Evolutionary conservation across 208 protist species (phyloP).

Genomic region (Herpetomonas tarakana): DNA sequence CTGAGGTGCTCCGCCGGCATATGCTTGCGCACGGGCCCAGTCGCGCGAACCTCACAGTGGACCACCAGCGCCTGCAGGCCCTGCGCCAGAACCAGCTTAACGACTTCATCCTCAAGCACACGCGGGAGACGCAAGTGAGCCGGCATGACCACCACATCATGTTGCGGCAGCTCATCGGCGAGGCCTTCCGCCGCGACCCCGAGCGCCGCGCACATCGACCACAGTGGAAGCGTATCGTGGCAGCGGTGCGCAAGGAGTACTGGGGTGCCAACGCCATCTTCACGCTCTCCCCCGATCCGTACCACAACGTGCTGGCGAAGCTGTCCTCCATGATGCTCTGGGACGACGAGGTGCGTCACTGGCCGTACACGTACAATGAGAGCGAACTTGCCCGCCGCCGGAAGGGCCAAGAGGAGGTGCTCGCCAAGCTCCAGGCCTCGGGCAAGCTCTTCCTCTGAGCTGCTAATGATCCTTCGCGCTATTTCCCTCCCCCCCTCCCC

Average conservation of each 20-base stretch:
- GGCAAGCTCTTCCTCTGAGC: slow-evolving; percentile 67
- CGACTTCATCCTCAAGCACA: slow-evolving; percentile 65
- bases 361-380: slow-evolving; percentile 65
- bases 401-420: slow-evolving; percentile 36
- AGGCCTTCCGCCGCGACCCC: slow-evolving; percentile 62
- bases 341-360: slow-evolving; percentile 52
- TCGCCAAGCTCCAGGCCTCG: slow-evolving; percentile 39
- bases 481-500: no score
- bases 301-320: slow-evolving; percentile 74
- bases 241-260: slow-evolving; percentile 74
- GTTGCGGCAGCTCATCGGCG: slow-evolving; percentile 71
- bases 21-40: slow-evolving; percentile 39
- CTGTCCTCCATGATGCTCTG: slow-evolving; percentile 90
- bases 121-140: slow-evolving; percentile 37
- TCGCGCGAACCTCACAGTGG: slow-evolving; percentile 35
- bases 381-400: slow-evolving; percentile 48
- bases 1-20: slow-evolving; percentile 1
- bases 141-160: slow-evolving; percentile 84
- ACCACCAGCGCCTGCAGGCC: slow-evolving; percentile 52
- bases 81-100: slow-evolving; percentile 66
- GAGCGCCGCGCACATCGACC: slow-evolving; percentile 48
- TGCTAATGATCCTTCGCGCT: neutral
- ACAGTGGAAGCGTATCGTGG: slow-evolving; percentile 67
- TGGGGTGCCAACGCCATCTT: slow-evolving; percentile 73
- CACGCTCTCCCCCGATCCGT: slow-evolving; percentile 78